phyloP scores from a whole-genome alignment of 2,329 filamentous ascomycete species.

The Camptophora hylomeconis region DNA sequence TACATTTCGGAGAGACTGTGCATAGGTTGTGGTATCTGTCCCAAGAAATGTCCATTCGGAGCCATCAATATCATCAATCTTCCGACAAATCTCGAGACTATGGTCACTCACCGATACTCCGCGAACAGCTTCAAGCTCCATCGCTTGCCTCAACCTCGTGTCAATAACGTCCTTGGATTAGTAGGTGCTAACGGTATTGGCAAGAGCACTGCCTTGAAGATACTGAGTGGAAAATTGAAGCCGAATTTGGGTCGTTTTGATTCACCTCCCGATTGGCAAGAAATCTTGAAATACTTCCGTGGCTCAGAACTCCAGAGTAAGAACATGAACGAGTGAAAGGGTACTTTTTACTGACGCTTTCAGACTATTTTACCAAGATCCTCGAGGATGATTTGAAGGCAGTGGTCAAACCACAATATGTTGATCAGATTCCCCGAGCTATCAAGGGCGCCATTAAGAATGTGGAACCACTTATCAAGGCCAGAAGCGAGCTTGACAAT shows the following conservation, averaged over 20 bases:
- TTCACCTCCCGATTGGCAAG: conserved; percentile 97
- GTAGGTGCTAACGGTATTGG: conserved; percentile 99
- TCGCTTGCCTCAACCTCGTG: conserved; percentile 85
- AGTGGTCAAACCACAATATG: conserved; percentile 97
- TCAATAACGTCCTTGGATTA: conserved; percentile 87
- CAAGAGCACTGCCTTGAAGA: conserved; percentile 99
- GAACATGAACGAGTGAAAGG: conserved; percentile 21
- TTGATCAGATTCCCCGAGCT: conserved; percentile 92
- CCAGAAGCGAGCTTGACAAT: conserved; percentile 65
- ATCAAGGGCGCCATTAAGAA: conserved; percentile 70
- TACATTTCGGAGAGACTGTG: conserved; percentile 95
- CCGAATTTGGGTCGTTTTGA: conserved; percentile 91
- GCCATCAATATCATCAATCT: conserved; percentile 99
- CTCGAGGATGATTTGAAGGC: conserved; percentile 95
- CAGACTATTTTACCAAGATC: conserved; percentile 97
- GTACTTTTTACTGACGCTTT: neutral
- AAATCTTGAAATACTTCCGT: conserved; percentile 96
- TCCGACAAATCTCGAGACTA: conserved; percentile 95
- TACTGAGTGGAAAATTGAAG: conserved; percentile 96
- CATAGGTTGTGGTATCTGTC: conserved; percentile 98
- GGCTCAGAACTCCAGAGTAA: conserved; percentile 92
- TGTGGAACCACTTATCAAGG: conserved; percentile 66
- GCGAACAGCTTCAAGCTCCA: conserved; percentile 99
- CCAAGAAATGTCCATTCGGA: conserved; percentile 97
- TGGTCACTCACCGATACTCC: conserved; percentile 96